These are phyloP conservation scores for Lepidopterella palustris DNA, from an alignment of 495 filamentous ascomycete species.

Conservation along the genomic window DNA sequence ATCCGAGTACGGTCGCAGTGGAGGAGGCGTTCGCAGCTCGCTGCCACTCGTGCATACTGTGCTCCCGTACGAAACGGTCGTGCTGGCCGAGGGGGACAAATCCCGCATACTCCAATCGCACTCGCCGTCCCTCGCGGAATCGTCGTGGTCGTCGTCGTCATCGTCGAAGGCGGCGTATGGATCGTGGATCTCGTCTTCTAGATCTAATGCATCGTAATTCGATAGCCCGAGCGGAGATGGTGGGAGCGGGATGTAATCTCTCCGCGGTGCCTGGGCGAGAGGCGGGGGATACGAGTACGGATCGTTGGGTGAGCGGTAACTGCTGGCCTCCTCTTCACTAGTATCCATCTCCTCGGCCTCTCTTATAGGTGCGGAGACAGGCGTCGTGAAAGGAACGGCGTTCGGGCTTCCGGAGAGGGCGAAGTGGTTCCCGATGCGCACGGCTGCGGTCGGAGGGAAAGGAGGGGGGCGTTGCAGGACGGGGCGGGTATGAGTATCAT, in stretches of 20 bases:
- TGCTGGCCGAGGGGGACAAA: not conserved
- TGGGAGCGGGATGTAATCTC: conserved; percentile 29
- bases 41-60: not conserved
- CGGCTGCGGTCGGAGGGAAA: conserved; percentile 1
- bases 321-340: not conserved
- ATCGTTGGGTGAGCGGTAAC: conserved; percentile 18
- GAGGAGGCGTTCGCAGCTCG: not conserved
- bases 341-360: not conserved
- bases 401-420: not conserved
- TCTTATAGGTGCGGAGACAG: too few relatives aligned
- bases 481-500: conserved; percentile 17
- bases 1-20: conserved; percentile 31
- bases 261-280: conserved; percentile 12
- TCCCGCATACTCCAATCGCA: conserved; percentile 4
- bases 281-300: conserved; percentile 13
- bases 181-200: conserved; percentile 37
- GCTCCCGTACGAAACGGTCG: conserved; percentile 3
- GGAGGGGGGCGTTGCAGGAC: conserved; percentile 1
- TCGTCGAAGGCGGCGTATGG: conserved; percentile 19
- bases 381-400: too few relatives aligned
- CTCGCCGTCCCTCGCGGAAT: not conserved
- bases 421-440: not conserved
- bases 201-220: conserved; percentile 46
- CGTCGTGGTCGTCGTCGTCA: conserved; percentile 24
- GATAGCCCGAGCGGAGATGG: conserved; percentile 41